Evolutionary conservation across 2,329 filamentous ascomycete genomes (phyloP).

Genomic region (Ophiostoma montium): DNA sequence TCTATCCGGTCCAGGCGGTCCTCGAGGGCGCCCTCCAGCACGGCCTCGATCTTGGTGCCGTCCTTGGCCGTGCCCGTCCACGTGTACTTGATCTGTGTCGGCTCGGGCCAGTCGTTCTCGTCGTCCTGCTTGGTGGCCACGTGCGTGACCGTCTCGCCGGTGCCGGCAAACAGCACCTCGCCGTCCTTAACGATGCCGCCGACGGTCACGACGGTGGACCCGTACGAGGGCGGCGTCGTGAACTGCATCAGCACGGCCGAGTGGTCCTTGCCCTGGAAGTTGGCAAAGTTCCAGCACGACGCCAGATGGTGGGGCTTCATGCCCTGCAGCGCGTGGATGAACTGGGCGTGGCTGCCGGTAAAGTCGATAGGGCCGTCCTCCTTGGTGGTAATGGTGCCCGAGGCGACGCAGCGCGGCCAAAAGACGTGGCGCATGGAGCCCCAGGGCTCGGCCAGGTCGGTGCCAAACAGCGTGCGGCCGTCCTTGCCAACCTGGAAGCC

Average conservation of each 20-base stretch:
- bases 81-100: constrained; percentile 55
- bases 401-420: constrained; percentile 75
- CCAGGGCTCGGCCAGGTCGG: constrained; percentile 76
- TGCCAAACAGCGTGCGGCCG: constrained; percentile 74
- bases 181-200: constrained; percentile 71
- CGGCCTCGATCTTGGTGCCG: constrained; percentile 55
- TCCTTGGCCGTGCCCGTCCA: constrained; percentile 73
- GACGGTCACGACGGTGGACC: constrained; percentile 67
- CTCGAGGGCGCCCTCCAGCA: constrained; percentile 55
- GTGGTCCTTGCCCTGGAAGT: constrained; percentile 78
- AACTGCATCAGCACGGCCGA: constrained; percentile 93
- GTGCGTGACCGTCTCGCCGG: constrained; percentile 52
- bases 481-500: constrained; percentile 77
- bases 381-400: constrained; percentile 73
- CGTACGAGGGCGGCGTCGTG: constrained; percentile 87
- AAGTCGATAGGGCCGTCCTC: constrained; percentile 70
- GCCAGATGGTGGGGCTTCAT: constrained; percentile 99
- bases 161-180: constrained; percentile 62
- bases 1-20: constrained; percentile 70
- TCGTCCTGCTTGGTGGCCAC: constrained; percentile 54
- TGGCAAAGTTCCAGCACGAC: constrained; percentile 80
- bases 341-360: constrained; percentile 67
- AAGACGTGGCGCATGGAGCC: constrained; percentile 84
- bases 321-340: constrained; percentile 78
- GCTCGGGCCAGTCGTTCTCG: constrained; percentile 81